These are phyloP conservation scores for Raphanus raphanistrum DNA, from an alignment of 345 rosid species.

Conservation along the genomic window DNA sequence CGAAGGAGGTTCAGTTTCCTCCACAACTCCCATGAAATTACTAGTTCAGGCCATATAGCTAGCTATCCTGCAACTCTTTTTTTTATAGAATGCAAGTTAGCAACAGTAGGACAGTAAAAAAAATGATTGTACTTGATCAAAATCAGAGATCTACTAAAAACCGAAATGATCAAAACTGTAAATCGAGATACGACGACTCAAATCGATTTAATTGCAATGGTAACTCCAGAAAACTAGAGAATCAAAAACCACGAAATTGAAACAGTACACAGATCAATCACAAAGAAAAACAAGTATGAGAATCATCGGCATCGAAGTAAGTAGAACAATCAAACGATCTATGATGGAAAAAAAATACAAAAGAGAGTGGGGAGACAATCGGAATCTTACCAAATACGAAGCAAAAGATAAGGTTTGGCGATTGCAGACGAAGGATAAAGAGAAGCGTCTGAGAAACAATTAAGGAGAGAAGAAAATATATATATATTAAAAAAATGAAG, in stretches of 20 bases:
- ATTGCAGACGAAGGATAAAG: constrained; percentile 24
- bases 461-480: neutral
- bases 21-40: constrained; percentile 73
- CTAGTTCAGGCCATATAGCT: constrained; percentile 57
- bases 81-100: too few relatives aligned
- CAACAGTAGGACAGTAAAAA: neutral
- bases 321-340: too few relatives aligned
- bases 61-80: constrained; percentile 9
- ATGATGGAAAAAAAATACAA: too few relatives aligned
- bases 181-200: too few relatives aligned
- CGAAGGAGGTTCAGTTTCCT: constrained; percentile 69
- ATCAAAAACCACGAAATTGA: too few relatives aligned
- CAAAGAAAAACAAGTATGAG: too few relatives aligned
- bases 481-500: neutral
- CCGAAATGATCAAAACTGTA: too few relatives aligned
- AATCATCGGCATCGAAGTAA: too few relatives aligned
- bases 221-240: too few relatives aligned
- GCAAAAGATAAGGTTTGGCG: constrained; percentile 21
- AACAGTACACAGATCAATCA: too few relatives aligned
- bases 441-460: neutral
- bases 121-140: neutral
- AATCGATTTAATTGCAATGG: too few relatives aligned
- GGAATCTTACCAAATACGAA: constrained; percentile 26
- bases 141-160: constrained; percentile 18
- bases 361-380: neutral